Conservation (phyloP, 1,139 yeast genomes). For the Pichia sp. region DNA sequence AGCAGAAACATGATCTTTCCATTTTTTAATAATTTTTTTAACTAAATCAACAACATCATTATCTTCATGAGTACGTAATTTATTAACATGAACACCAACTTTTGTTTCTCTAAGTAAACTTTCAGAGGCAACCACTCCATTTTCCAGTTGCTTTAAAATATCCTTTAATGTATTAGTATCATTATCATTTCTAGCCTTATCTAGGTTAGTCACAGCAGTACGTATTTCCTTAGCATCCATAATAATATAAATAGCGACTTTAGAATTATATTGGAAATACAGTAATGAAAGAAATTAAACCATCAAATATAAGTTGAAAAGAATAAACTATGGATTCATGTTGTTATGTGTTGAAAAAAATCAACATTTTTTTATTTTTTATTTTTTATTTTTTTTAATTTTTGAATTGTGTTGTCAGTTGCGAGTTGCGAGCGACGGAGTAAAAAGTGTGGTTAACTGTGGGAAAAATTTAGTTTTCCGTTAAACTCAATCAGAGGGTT, state of each 20-base stretch:
- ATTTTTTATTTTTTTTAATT: too few species aligned
- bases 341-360: too few species aligned
- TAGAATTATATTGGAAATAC: too few species aligned
- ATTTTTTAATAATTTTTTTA: constrained; percentile 71
- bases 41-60: constrained; percentile 64
- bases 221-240: constrained; percentile 76
- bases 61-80: constrained; percentile 66
- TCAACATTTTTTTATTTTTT: too few species aligned
- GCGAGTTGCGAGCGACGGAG: too few species aligned
- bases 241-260: neutral
- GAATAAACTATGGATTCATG: too few species aligned
- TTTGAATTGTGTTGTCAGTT: too few species aligned
- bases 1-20: constrained; percentile 87
- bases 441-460: too few species aligned
- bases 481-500: too few species aligned
- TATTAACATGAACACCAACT: constrained; percentile 96
- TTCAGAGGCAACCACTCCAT: constrained; percentile 79
- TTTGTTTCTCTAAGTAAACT: constrained; percentile 84
- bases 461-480: too few species aligned
- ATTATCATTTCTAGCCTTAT: constrained; percentile 44
- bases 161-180: constrained; percentile 64
- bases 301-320: too few species aligned
- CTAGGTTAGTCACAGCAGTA: constrained; percentile 63
- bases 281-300: too few species aligned
- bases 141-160: constrained; percentile 60